Conservation (phyloP, 140 eudicot genomes). For the Oenanthe javanica region DNA sequence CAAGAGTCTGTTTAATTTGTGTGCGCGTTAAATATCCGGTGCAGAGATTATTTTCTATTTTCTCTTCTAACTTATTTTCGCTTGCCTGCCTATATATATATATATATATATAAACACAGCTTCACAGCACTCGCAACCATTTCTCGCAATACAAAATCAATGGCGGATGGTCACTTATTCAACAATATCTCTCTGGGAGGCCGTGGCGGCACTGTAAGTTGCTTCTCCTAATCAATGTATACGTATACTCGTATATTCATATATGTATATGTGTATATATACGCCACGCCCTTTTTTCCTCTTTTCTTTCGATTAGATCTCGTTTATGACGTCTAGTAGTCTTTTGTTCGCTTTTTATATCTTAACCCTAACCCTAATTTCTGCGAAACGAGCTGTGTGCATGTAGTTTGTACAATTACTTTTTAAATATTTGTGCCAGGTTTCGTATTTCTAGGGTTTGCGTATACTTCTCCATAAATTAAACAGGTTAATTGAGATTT, state of each 20-base stretch:
- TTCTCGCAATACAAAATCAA: conserved; percentile 9
- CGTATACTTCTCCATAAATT: background rate
- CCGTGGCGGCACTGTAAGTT: conserved; percentile 91
- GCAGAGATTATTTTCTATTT: too few species aligned
- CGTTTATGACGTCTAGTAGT: background rate
- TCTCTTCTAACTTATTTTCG: too few species aligned
- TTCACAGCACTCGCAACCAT: background rate
- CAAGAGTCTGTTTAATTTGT: too few species aligned
- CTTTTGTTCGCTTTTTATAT: background rate
- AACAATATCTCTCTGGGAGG: conserved; percentile 90
- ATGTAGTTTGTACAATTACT: background rate
- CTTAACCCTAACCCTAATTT: conserved; percentile 36
- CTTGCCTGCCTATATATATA: too few species aligned
- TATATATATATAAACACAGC: background rate
- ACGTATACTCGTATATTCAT: too few species aligned
- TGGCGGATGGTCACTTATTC: conserved; percentile 89
- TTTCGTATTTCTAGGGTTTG: background rate
- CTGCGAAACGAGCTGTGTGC: background rate
- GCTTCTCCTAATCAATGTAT: background rate
- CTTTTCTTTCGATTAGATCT: background rate
- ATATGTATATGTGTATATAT: too few species aligned
- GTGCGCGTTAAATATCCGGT: too few species aligned
- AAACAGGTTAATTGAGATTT: background rate
- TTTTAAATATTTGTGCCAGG: background rate
- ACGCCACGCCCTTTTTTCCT: background rate